Base-by-base conservation (phyloP, 179 eudicot genomes). In the Sideroxylon spinosum region DNA sequence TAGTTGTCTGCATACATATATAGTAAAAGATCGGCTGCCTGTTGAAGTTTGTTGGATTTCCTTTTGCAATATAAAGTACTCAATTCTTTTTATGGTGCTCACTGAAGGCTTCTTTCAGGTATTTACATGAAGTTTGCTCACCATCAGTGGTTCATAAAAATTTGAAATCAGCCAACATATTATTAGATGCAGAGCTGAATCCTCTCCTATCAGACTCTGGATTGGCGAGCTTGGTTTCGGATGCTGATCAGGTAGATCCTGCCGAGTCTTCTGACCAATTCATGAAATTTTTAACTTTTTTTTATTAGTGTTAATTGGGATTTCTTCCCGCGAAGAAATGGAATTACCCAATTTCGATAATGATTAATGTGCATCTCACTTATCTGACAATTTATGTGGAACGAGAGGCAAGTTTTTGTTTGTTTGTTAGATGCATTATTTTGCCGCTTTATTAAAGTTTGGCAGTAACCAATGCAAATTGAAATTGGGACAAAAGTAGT, bases 121-220 rank as follows among this genome's bases (percentile, higher is more conserved):
- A 95, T 81, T 87, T 95, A 46, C 99, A 95, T 67, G 99, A 95
- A 95, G 95, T 88, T 82, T 95, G 97, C 86, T 91, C 97, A 29
- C 98, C 98, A 6, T 93, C 98, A 6, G 90, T 93, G 28, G 86
- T 93, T 82, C 99, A 95, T 79, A 93, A 90, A 74, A 90, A 89
- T 81, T 89, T 95, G 79, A 95, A 95, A 85, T 93, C 99, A 29
- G 93, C 93, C 81, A 95, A 95, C 71, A 90, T 95, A 87, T 80
- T 95, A 81, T 91, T 95, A 32, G 99, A 95, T 79, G 81, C 77
- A 20, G 98, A 93, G 88, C 89, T 95, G 64, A 93, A 93, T 84
- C 97, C 99, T 78, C 98, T 87, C 80, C 91, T 95, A 67, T 90
- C 99, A 49, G 98, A 91, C 71, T 86, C 88, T 86, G 99, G 44